Evolutionary conservation across 106 monocot genomes (phyloP).

Genomic region (Allium sativum): DNA sequence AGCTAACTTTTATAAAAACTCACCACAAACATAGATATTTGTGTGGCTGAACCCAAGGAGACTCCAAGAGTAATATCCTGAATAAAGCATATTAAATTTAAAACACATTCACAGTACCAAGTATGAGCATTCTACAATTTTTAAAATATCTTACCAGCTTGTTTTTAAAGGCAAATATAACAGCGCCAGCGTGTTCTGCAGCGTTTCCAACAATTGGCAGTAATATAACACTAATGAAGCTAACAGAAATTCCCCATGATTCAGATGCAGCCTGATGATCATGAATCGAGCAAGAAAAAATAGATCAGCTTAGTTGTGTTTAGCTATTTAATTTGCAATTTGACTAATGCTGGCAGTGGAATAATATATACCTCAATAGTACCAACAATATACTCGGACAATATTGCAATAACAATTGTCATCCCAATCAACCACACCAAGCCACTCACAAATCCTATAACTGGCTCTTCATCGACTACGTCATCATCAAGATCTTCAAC

Average conservation of each 20-base stretch:
- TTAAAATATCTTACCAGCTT: constrained; percentile 35
- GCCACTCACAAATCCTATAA: constrained; percentile 38
- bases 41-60: constrained; percentile 76
- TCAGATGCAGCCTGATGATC: constrained; percentile 34
- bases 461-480: constrained; percentile 32
- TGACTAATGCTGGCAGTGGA: no score
- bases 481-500: constrained; percentile 26
- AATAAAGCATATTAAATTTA: not conserved
- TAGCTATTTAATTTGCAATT: no score
- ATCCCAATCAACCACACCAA: constrained; percentile 48
- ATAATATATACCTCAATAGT: constrained; percentile 43
- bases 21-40: constrained; percentile 91
- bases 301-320: not conserved
- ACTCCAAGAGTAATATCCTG: constrained; percentile 94
- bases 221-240: constrained; percentile 67
- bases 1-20: constrained; percentile 11
- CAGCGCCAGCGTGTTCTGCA: constrained; percentile 79
- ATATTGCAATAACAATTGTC: constrained; percentile 43
- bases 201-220: constrained; percentile 87
- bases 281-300: not conserved
- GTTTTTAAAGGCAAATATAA: constrained; percentile 86
- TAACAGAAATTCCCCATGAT: constrained; percentile 47
- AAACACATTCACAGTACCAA: not conserved
- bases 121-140: not conserved
- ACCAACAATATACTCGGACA: constrained; percentile 57